These are phyloP conservation scores for Zangia roseola DNA, from an alignment of 768 basidiomycete species.

Conservation along the genomic window DNA sequence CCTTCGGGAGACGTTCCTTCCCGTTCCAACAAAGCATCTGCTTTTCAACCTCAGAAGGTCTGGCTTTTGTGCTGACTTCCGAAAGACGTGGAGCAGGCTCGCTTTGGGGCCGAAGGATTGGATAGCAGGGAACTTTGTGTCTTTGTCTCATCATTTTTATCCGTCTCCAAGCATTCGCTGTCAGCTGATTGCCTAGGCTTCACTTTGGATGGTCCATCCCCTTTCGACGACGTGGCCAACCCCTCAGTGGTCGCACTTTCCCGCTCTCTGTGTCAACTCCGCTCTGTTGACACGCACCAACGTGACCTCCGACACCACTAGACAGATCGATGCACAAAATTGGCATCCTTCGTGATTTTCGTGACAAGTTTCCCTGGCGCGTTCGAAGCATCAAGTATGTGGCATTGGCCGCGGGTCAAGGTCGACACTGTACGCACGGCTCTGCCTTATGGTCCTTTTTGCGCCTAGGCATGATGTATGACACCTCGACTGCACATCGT, in stretches of 20 bases:
- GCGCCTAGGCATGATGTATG: conserved; percentile 23
- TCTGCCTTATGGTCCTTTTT: conserved; percentile 14
- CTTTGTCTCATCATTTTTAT: background rate
- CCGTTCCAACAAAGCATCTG: background rate
- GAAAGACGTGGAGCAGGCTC: conserved; percentile 8
- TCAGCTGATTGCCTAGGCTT: conserved; percentile 3
- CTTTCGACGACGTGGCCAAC: background rate
- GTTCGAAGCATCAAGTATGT: conserved; percentile 20
- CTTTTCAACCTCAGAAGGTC: conserved; percentile 1
- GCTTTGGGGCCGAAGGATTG: background rate
- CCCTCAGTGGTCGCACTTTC: conserved; percentile 1
- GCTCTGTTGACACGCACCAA: conserved; percentile 22
- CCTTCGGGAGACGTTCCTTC: conserved; percentile 10
- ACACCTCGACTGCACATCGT: background rate
- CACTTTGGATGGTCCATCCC: background rate
- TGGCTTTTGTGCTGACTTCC: conserved; percentile 5
- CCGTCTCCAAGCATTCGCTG: background rate
- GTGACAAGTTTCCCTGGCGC: conserved; percentile 19
- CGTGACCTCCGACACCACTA: conserved; percentile 13
- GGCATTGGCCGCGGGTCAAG: conserved; percentile 1
- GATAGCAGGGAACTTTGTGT: conserved; percentile 5
- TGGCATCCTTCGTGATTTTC: conserved; percentile 18
- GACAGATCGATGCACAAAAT: conserved; percentile 15
- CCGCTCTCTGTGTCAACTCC: conserved; percentile 21
- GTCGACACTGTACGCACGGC: conserved; percentile 1